Evolutionary conservation across 139 green algal species (phyloP), one percentile per base, ranked within the genome.

Genomic region (Protoeuglena noctilucae): DNA sequence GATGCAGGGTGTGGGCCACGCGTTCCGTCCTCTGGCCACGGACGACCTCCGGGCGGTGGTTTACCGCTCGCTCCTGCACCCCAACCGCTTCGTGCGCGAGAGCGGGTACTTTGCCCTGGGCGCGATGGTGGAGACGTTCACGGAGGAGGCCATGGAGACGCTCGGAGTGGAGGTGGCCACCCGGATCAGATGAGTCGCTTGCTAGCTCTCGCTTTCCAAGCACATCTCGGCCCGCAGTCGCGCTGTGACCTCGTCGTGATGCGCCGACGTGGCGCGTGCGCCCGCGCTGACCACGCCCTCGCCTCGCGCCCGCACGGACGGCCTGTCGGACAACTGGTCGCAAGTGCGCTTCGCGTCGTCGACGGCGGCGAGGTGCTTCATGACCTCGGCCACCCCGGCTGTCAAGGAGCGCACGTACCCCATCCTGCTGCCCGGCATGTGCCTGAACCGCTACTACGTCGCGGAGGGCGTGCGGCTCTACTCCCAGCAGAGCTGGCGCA

Each of bases 391-490:
- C 5, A 53, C 48, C 1, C 23, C 45, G 18, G 40, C 40, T 2
- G 53, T 66, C 21, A 40, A 58, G 9, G 63, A 78, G 31, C 22
- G 39, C 12, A 54, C 82, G 1, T 57, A 84, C 41, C 60, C 72
- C 0, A n/a, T 64, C 1, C 63, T 95, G 60, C 68, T 91, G 54
- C 79, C 80, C 17, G 58, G 74, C 53, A 89, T 94, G 76, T 92
- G 79, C 71, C 72, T 96, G 31, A 96, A 96, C 74, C 75, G 87
- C 52, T 88, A 94, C 58, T 89, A 94, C 58, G 78, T 89, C 19
- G 86, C 87, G 0, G 88, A 95, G 60, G 88, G 88, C 12, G 87
- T 96, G 61, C 64, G 77, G 18, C 28, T 73, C 21, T 95, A 85
- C 67, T 80, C 72, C 0, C 84, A 92, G 65, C 76, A 79, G 55